Conservation (phyloP, 2,329 filamentous ascomycete species). For the Paecilomyces variotii region DNA sequence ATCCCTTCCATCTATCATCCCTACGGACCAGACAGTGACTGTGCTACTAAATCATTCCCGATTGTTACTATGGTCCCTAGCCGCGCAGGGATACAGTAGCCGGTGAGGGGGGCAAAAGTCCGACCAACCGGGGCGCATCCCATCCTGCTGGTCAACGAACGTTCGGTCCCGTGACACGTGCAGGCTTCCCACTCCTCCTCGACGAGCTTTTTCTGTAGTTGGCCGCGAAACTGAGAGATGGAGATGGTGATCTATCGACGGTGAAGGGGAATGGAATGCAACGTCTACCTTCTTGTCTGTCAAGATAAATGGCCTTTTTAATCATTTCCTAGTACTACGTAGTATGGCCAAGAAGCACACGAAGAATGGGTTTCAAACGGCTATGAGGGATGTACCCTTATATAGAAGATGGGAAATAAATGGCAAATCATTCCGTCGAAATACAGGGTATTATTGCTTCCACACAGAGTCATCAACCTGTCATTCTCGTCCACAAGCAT, state of each 20-base stretch:
- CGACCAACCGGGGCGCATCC: not conserved
- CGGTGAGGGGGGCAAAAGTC: not conserved
- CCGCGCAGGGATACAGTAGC: not conserved
- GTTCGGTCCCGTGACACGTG: not conserved
- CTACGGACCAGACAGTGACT: not conserved
- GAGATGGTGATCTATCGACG: not conserved
- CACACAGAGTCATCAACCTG: not conserved
- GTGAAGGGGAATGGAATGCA: not conserved
- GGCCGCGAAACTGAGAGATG: not conserved
- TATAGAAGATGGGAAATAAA: not conserved
- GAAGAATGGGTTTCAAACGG: not conserved
- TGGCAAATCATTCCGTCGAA: not conserved
- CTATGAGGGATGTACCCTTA: not conserved
- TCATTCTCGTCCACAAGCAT: not conserved
- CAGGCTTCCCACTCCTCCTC: not conserved
- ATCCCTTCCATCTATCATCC: not conserved
- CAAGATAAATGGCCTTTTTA: too few species aligned
- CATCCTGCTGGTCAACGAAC: not conserved
- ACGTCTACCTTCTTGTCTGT: not conserved
- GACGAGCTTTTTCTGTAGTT: not conserved
- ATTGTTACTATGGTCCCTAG: not conserved
- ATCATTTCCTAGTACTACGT: not conserved
- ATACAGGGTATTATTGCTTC: not conserved
- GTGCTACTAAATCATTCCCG: too few species aligned
- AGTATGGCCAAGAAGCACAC: not conserved